Base-by-base conservation (phyloP, 108 stramenopile genomes). In the Pseudonitzschia multiseries region DNA sequence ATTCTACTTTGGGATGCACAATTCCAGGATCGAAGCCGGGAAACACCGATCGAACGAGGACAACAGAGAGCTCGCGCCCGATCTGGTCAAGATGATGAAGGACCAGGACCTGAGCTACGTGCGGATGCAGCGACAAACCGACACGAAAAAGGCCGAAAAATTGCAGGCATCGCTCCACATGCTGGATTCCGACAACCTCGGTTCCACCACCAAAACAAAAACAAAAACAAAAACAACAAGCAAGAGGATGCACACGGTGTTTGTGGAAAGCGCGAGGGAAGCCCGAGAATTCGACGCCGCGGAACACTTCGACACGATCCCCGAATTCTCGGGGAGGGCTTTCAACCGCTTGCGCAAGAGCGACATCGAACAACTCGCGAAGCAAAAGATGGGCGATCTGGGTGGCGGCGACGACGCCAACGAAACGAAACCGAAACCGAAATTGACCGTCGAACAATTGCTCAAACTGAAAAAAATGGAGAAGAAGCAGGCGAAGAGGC, bases 1-100 rank as follows among this genome's bases (percentile, higher is more conserved):
- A 87, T 99, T 98, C 78, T 99, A 99, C 79, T 96, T 97, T 83
- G 95, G 87, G n/a, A 99, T 99, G 99, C 73, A 94, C 65, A 88
- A 82, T 28, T 62, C 89, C 1, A 82, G 91, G 68, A 90, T 96
- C 22, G 46, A 67, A 50, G 82, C 83, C 62, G 87, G 87, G 21
- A 79, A 87, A 56, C 72, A 82, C 26, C 86, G 79, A 76, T 83
- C 82, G 8, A 68, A 77, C 14, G 80, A 82, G 65, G 79, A 83
- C 14, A 59, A 81, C 50, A 68, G 87, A 57, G 72, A 71, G 14
- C 20, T 95, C 29, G 89, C 81, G 13, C 68, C 78, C 6, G 93
- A 91, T 50, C 81, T 89, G 48, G 77, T 95, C 3, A 76, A 83
- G 42, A 56, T 98, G 61, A 91, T 99, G 89, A 98, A 99, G 79